Base-by-base conservation (phyloP, 495 filamentous ascomycete species). In the Xylaria grammica region DNA sequence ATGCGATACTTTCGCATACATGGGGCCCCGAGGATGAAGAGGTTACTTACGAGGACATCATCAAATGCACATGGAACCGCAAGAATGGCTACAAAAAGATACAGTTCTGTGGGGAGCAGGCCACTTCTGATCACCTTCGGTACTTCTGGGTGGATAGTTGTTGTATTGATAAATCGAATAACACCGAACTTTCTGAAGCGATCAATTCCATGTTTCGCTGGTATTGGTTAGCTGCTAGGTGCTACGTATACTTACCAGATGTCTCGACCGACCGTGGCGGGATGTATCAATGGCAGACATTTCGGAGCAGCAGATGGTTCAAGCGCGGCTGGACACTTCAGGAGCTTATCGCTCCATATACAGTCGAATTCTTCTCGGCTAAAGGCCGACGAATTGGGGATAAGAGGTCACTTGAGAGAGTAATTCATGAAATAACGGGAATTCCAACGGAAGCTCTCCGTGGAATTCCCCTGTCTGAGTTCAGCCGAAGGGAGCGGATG, bases 111-210 rank as follows among this genome's bases (percentile, higher is more conserved):
- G 60, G 44, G 22, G 51, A 65, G 4, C 68, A 71, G 54, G 68
- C 71, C 36, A 29, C 24, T 27, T 60, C 44, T 7, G 59, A 73
- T 64, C 34, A 63, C 20, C 57, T 73, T 1, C 15, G 32, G 29
- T 52, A 70, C 38, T 68, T 75, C 53, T 77, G 76, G 73, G 67
- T 77, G 3, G 75, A 77, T 57, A 78, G 69, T 13, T 78, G 70
- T 44, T 78, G 73, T 44, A 78, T 78, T 27, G 56, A 78, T 65
- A 76, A 75, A 46, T 51, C 20, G 1, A 75, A 58, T 42, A 61
- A 38, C 32, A 60, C 65, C 4, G 75, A 77, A 58, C 70, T 77
- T 3, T 60, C 63, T 3, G 62, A 67, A 59, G 65, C 75, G 22
- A 74, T 75, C 50, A 72, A 65, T 51, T 56, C 46, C 34, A 75